Percentiles rank a stretch among this genome's conserved stretches.
Evolutionary conservation across 1,284 basidiomycete species (phyloP).

Genomic region (Apiotrichum veenhuisii): DNA sequence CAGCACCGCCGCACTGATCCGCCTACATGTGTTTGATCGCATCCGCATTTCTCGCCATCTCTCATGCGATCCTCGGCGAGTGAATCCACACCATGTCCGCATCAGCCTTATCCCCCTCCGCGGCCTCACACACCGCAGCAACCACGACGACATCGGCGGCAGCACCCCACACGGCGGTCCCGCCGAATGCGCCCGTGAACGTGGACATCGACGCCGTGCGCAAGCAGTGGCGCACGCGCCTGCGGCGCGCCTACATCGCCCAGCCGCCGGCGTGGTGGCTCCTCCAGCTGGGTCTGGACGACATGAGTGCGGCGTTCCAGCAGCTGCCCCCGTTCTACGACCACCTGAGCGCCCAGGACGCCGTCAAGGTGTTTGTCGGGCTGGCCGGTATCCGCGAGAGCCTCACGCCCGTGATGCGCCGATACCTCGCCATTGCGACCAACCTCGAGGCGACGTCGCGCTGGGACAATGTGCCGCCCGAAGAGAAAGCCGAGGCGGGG

Average conservation of each 20-base stretch:
- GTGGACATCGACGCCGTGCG: not conserved
- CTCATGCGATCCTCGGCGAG: too few species aligned
- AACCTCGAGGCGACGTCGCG: not conserved
- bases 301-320: conserved; percentile 3
- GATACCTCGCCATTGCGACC: conserved; percentile 1
- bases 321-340: conserved; percentile 5
- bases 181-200: too few species aligned
- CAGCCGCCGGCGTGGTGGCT: conserved; percentile 5
- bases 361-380: not conserved
- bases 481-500: not conserved
- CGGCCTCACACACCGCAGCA: not conserved
- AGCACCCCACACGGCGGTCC: not conserved
- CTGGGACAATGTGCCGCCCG: not conserved
- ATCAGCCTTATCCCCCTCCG: not conserved
- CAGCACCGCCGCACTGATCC: too few species aligned
- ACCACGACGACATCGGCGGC: not conserved
- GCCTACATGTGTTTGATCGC: too few species aligned
- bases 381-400: not conserved
- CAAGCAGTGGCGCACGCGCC: not conserved
- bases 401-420: conserved; percentile 2
- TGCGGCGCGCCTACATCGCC: conserved; percentile 4
- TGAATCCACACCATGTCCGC: not conserved
- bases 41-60: too few species aligned
- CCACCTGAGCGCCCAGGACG: not conserved
- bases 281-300: conserved; percentile 1